Conservation (phyloP, 2,329 filamentous ascomycete genomes). For the Fusarium sp. region DNA sequence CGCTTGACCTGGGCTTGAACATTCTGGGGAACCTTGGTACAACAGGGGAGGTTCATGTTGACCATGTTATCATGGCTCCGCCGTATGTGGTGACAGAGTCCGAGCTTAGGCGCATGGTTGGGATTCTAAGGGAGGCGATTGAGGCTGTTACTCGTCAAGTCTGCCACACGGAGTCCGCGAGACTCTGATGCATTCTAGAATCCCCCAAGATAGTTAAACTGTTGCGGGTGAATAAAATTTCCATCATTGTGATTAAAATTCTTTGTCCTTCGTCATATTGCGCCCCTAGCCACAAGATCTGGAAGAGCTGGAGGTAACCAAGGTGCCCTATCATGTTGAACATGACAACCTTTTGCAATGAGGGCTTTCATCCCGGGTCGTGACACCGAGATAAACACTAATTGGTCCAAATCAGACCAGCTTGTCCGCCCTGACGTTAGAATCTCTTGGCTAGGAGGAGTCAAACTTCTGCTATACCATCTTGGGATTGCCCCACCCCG, state of each 20-base stretch:
- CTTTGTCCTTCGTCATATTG: neutral
- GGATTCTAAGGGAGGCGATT: neutral
- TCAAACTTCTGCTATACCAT: neutral
- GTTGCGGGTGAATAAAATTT: neutral
- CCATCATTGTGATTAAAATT: neutral
- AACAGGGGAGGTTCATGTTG: neutral
- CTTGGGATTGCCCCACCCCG: slow-evolving; percentile 17
- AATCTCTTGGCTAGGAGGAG: neutral
- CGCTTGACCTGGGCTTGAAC: neutral
- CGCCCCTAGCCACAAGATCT: neutral
- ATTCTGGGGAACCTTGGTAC: neutral
- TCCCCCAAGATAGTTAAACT: neutral
- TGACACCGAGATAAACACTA: neutral
- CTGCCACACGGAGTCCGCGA: neutral
- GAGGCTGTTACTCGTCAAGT: neutral
- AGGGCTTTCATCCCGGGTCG: neutral
- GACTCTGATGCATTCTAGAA: neutral
- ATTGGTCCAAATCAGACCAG: neutral
- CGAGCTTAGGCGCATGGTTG: neutral
- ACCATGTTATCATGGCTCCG: neutral
- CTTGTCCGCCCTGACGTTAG: neutral
- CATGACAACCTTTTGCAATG: neutral
- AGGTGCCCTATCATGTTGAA: neutral
- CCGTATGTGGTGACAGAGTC: neutral
- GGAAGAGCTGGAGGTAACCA: neutral